Percentiles rank a stretch among this genome's conserved stretches.
These are phyloP conservation scores for Cutaneotrichosporon curvatum DNA, from an alignment of 1,284 basidiomycete species.

Conservation along the genomic window DNA sequence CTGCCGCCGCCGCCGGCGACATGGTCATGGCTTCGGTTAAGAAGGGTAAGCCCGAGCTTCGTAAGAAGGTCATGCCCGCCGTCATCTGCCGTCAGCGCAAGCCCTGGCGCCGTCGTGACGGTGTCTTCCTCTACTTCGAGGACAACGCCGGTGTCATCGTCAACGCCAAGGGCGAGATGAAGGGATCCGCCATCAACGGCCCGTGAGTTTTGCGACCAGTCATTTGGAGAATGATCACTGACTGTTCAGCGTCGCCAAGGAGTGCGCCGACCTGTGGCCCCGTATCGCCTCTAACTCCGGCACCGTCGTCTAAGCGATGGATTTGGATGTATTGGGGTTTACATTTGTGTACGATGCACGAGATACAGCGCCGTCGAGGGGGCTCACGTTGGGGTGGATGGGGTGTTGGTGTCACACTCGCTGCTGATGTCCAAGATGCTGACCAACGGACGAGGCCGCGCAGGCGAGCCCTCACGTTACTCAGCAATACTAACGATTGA, in stretches of 20 bases:
- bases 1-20: conserved; percentile 95
- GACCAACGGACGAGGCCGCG: too few species aligned
- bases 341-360: conserved; percentile 23
- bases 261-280: conserved; percentile 90
- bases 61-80: conserved; percentile 99
- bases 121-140: conserved; percentile 97
- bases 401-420: too few species aligned
- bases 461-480: too few species aligned
- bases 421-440: too few species aligned
- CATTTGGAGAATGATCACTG: conserved; percentile 46
- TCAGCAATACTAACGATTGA: too few species aligned
- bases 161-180: conserved; percentile 99
- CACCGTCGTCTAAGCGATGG: conserved; percentile 69
- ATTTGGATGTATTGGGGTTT: conserved; percentile 11
- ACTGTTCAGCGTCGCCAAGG: conserved; percentile 40
- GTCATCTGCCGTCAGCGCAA: conserved; percentile 98
- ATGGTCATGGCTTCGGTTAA: conserved; percentile 99
- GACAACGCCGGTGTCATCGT: conserved; percentile 96
- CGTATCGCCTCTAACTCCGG: conserved; percentile 98
- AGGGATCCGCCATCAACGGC: conserved; percentile 97
- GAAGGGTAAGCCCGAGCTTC: conserved; percentile 99
- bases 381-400: too few species aligned
- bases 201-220: conserved; percentile 52
- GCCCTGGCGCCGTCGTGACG: conserved; percentile 95
- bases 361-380: conserved; percentile 10